Evolutionary conservation across 495 filamentous ascomycete species (phyloP), one percentile per base, ranked within the genome.

Genomic region (Lophium mytilinum): DNA sequence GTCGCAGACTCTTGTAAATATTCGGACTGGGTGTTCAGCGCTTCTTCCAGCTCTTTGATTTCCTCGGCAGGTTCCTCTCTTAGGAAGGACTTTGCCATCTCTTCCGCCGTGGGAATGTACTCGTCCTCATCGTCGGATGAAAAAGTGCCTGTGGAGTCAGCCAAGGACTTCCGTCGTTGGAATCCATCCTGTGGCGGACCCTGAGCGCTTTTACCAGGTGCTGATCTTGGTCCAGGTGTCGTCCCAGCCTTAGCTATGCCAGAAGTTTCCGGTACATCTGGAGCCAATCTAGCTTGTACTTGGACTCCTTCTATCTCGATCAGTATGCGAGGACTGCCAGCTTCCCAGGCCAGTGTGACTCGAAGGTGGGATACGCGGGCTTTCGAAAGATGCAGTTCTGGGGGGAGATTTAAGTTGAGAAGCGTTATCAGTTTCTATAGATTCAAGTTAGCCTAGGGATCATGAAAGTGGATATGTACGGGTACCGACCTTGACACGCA

Each of bases 71-170:
- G 87, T 61, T 96, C 88, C 1, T 88, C 80, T 60, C 89, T 79
- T 12, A 97, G 75, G 70, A 96, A 96, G 0, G 88, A 94, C 68
- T 90, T 78, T 4, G 92, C 92, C 34, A 97, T 77, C 55, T 92
- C 85, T 58, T 84, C 79, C n/a, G 89, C 82, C 14, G 86, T 89
- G 3, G 89, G 88, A 10, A 95, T 71, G 17, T 77, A 65, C 1
- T 78, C 75, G 30, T 67, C 65, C 56, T 76, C 58, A 35, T 70
- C 61, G 43, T 68, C 55, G 57, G 57, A 40, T 49, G 64, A 52
- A 62, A 66, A 50, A 60, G 64, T 60, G 48, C 56, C 33, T 1
- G 30, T n/a, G n/a, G 49, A 17, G 30, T 35, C 51, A 30, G 63
- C 41, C n/a, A 39, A 18, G 4, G 56, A 37, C 19, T 41, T 34